A percentile compares a stretch with the other conserved stretches of the same genome.
These are phyloP conservation scores for Citrus medica DNA, from an alignment of 345 rosid species.

Conservation along the genomic window DNA sequence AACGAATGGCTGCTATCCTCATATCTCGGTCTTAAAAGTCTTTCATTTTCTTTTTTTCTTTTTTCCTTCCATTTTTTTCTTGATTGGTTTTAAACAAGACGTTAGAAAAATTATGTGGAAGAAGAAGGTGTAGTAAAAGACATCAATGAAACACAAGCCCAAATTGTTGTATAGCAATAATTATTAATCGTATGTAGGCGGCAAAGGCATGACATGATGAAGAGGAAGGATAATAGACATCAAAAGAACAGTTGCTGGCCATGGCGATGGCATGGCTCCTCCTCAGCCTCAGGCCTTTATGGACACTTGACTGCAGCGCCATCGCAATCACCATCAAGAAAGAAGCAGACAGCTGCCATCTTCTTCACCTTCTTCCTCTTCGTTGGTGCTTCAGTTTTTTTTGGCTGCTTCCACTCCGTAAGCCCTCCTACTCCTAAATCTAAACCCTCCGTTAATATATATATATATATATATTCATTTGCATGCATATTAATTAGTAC, in stretches of 20 bases:
- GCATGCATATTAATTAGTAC: too few species aligned
- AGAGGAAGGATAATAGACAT: background rate
- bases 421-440: conserved; percentile 1
- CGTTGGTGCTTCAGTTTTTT: background rate
- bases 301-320: background rate
- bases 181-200: too few species aligned
- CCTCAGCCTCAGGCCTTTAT: background rate
- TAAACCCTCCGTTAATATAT: too few species aligned
- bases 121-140: too few species aligned
- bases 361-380: conserved; percentile 7
- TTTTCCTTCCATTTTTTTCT: too few species aligned
- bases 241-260: background rate
- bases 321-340: background rate
- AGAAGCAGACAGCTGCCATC: background rate
- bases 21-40: too few species aligned
- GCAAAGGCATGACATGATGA: conserved; percentile 8
- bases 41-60: too few species aligned
- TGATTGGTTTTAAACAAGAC: too few species aligned
- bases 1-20: background rate
- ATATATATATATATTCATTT: too few species aligned
- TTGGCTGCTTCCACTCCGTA: conserved; percentile 12
- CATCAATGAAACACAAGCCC: too few species aligned
- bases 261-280: background rate
- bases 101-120: too few species aligned
- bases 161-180: too few species aligned